A percentile compares a stretch with the other conserved stretches of the same genome.
phyloP scores from a whole-genome alignment of 331 rosid genomes.

The Malus hybrid region DNA sequence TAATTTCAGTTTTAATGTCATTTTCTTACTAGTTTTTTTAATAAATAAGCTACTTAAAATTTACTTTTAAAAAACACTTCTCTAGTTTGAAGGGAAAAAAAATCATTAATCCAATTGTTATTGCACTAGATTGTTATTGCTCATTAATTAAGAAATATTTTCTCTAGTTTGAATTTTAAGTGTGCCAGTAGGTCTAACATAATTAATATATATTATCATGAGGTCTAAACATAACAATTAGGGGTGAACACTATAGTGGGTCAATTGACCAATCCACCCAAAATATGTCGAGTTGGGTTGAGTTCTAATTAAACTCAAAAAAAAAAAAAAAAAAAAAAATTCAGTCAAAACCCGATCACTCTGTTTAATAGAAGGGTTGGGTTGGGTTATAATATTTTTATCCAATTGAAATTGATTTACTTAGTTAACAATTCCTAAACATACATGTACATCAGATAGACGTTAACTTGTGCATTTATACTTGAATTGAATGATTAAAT shows the following conservation, averaged over 20 bases:
- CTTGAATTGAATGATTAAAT: neutral
- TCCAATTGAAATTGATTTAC: neutral
- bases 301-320: neutral
- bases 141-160: no score
- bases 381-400: neutral
- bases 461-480: neutral
- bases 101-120: no score
- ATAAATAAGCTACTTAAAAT: no score
- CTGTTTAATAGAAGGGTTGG: neutral
- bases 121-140: no score
- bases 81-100: no score
- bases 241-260: neutral
- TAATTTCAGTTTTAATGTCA: no score
- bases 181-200: no score
- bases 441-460: neutral
- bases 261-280: neutral
- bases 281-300: neutral
- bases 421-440: neutral
- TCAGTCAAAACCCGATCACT: neutral
- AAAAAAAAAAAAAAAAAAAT: no score
- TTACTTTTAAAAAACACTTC: no score
- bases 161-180: no score
- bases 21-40: no score
- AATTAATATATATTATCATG: neutral
- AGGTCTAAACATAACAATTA: neutral